Conservation (phyloP, 140 eudicot genomes). For the Stevia rebaudiana region DNA sequence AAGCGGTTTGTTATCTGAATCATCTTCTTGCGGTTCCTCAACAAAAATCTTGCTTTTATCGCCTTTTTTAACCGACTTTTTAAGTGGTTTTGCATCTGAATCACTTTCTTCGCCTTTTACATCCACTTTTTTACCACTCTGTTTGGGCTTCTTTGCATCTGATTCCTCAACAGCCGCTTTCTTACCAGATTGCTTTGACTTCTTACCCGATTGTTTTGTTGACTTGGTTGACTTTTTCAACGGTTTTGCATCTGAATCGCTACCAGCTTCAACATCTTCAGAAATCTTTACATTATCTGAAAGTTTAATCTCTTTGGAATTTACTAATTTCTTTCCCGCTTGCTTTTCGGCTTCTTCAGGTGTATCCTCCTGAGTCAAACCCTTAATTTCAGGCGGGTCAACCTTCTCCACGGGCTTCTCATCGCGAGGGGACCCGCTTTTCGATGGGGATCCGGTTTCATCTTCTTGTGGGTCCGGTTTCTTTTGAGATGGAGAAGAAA, state of each 20-base stretch:
- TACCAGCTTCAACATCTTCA: constrained; percentile 26
- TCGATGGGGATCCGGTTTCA: constrained; percentile 39
- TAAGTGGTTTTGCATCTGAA: constrained; percentile 22
- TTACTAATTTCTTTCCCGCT: constrained; percentile 27
- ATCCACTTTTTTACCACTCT: constrained; percentile 27
- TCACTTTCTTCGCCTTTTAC: constrained; percentile 20
- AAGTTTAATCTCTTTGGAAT: constrained; percentile 27
- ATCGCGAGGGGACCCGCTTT: constrained; percentile 37
- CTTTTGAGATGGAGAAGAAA: constrained; percentile 45
- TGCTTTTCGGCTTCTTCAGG: constrained; percentile 39
- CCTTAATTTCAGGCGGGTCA: constrained; percentile 25
- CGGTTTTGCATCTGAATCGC: constrained; percentile 35
- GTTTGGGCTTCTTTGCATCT: constrained; percentile 17
- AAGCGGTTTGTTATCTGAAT: constrained; percentile 24
- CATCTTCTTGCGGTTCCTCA: constrained; percentile 18
- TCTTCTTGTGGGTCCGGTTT: constrained; percentile 27
- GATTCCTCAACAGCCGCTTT: constrained; percentile 18
- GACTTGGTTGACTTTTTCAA: constrained; percentile 8
- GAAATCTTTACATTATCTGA: constrained; percentile 23
- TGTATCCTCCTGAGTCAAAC: constrained; percentile 20
- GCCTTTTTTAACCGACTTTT: constrained; percentile 9
- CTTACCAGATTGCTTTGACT: constrained; percentile 28
- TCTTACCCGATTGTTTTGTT: constrained; percentile 30
- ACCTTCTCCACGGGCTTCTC: constrained; percentile 33
- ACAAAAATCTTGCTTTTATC: constrained; percentile 7